Conservation (phyloP, 306 rosid genomes). For the Mucuna pruriens region DNA sequence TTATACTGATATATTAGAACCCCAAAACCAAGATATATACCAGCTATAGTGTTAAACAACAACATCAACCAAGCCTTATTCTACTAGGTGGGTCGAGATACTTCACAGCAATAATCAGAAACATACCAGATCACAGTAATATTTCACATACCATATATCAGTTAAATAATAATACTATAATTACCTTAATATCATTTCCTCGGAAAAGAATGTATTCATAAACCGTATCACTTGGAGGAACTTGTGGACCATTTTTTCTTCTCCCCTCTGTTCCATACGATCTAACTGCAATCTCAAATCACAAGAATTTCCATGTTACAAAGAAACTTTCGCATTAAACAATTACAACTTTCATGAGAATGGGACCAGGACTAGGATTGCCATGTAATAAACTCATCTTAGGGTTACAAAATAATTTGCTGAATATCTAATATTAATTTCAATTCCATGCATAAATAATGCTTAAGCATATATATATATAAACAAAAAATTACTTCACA, state of each 20-base stretch:
- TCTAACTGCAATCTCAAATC: conserved; percentile 59
- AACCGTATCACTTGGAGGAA: conserved; percentile 71
- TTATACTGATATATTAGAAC: not conserved
- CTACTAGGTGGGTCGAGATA: not conserved
- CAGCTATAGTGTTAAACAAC: not conserved
- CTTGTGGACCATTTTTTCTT: conserved; percentile 69
- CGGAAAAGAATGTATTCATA: conserved; percentile 77
- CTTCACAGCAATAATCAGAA: not conserved
- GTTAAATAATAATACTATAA: not conserved
- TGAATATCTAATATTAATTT: not conserved
- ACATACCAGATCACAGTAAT: not conserved
- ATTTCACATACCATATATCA: not conserved
- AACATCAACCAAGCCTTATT: conserved; percentile 18
- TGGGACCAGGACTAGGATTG: not conserved
- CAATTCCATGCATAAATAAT: not conserved
- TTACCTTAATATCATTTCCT: conserved; percentile 78
- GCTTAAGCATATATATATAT: not conserved
- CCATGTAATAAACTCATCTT: not conserved
- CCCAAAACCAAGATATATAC: not conserved
- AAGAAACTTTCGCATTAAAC: conserved; percentile 20
- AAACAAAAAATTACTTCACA: not conserved
- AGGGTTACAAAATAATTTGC: not conserved
- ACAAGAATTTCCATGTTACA: conserved; percentile 24
- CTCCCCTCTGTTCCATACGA: conserved; percentile 88
- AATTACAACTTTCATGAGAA: conserved; percentile 5